Percentiles rank a stretch among this genome's conserved stretches.
Conservation (phyloP, 495 filamentous ascomycete species). For the Aspergillus avenaceus region DNA sequence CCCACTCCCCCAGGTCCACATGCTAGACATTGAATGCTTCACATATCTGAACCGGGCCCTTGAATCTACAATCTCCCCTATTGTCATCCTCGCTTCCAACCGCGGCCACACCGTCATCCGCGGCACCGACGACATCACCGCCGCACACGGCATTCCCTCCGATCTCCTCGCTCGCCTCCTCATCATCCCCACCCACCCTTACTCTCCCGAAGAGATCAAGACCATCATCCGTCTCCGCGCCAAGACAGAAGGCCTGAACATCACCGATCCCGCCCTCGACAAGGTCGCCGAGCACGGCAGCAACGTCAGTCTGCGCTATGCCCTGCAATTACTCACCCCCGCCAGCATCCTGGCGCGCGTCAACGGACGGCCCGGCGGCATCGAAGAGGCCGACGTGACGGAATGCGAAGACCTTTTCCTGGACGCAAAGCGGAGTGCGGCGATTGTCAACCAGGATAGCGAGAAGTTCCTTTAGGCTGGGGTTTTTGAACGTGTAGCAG, state of each 20-base stretch:
- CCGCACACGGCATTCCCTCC: conserved; percentile 88
- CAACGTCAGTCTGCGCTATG: conserved; percentile 85
- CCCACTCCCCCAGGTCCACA: conserved; percentile 66
- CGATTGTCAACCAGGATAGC: conserved; percentile 60
- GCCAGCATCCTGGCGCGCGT: conserved; percentile 67
- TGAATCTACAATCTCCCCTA: conserved; percentile 87
- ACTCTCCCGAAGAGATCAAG: conserved; percentile 80
- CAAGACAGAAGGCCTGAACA: conserved; percentile 71
- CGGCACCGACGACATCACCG: conserved; percentile 74
- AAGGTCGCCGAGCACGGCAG: conserved; percentile 81
- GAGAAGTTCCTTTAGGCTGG: conserved; percentile 52
- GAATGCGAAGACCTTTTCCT: conserved; percentile 89
- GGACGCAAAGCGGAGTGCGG: conserved; percentile 80
- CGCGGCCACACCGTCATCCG: conserved; percentile 86
- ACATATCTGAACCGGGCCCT: conserved; percentile 97
- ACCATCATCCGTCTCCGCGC: conserved; percentile 80
- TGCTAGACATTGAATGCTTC: conserved; percentile 98
- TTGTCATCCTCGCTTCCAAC: conserved; percentile 96
- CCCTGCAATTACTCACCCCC: conserved; percentile 86
- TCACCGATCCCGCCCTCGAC: conserved; percentile 78
- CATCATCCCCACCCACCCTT: conserved; percentile 89
- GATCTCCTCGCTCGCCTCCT: conserved; percentile 89
- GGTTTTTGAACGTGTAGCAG: neutral
- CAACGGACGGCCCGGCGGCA: conserved; percentile 63
- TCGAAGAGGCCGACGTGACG: conserved; percentile 77